Base-by-base conservation (phyloP, 2,329 filamentous ascomycete genomes). In the Penicillium sp. region DNA sequence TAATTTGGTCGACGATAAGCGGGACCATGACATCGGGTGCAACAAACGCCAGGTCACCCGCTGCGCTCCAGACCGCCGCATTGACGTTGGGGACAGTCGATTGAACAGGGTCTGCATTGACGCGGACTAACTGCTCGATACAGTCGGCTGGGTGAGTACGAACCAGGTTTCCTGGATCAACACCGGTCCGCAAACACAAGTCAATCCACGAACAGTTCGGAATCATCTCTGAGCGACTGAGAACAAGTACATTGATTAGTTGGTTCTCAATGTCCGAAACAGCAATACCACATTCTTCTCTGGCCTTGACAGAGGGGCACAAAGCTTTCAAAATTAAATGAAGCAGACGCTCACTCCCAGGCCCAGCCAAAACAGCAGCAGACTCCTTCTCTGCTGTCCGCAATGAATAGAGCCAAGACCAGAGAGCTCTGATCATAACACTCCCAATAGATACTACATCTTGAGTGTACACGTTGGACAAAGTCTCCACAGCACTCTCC, bases 41-140 rank as follows among this genome's bases (percentile, higher is more conserved):
- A 28, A 99, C 92, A 72, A 99, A 99, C 3, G 92, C 93, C 60
- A 99, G 82, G 71, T 98, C 95, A 40, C 93, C 93, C 11, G 92
- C 91, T 7, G 94, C 92, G 68, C 88, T 88, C 75, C 89, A 96
- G 3, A 94, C 91, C 55, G 94, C 94, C 43, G 81, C 78, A 70
- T 87, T 88, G 53, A 77, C 68, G 52, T 71, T 63, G 14, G 71
- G 71, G 22, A 80, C 69, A 43, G 66, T 72, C 16, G 71, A 76
- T 58, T 77, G 70, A 35, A 76, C 61, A 22, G 74, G 70, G 52
- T 79, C 75, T 63, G 87, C 84, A 58, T 83, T 82, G 53, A 81
- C 76, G 30, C 77, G 72, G 48, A 83, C 79, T 59, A 97, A 87
- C 70, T 93, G 86, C 35, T 85, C 77, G 52, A 98, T 81, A 62